A percentile compares a stretch with the other conserved stretches of the same genome.
Evolutionary conservation across 768 basidiomycete species (phyloP).

Genomic region (Dioszegia crocea): DNA sequence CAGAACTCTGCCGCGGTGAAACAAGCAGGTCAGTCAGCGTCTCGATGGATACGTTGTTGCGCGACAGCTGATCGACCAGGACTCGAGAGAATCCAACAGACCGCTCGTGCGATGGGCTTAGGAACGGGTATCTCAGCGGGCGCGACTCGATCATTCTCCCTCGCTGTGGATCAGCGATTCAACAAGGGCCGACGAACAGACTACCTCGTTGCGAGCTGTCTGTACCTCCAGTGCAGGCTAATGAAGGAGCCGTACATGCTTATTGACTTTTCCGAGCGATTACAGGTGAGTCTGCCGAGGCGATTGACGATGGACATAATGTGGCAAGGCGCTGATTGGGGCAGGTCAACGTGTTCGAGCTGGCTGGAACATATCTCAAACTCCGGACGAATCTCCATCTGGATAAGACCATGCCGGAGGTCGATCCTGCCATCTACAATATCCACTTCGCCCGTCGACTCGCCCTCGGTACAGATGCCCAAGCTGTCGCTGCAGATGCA

Average conservation of each 20-base stretch:
- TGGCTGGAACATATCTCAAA: conserved; percentile 92
- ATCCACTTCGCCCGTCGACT: conserved; percentile 89
- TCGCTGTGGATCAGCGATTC: conserved; percentile 91
- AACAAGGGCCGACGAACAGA: conserved; percentile 85
- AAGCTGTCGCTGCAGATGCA: conserved; percentile 86
- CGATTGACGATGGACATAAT: neutral
- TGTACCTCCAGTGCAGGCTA: conserved; percentile 89
- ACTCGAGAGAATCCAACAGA: conserved; percentile 73
- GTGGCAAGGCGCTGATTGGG: neutral
- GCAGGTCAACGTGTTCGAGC: conserved; percentile 94
- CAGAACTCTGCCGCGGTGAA: conserved; percentile 32
- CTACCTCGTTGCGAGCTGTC: conserved; percentile 91
- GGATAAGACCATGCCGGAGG: conserved; percentile 60
- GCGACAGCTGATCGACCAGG: conserved; percentile 54
- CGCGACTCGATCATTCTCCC: conserved; percentile 81
- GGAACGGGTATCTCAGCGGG: conserved; percentile 62
- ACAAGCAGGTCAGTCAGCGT: conserved; percentile 22
- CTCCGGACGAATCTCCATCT: conserved; percentile 65
- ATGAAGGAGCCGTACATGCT: conserved; percentile 95
- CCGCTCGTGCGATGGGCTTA: conserved; percentile 55
- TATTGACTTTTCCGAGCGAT: conserved; percentile 95
- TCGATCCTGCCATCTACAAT: conserved; percentile 96
- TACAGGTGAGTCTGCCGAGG: conserved; percentile 60
- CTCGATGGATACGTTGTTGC: neutral
- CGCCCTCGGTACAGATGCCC: conserved; percentile 83